These are phyloP conservation scores for Citrus cavaleriei DNA, from an alignment of 345 rosid species.

Conservation along the genomic window DNA sequence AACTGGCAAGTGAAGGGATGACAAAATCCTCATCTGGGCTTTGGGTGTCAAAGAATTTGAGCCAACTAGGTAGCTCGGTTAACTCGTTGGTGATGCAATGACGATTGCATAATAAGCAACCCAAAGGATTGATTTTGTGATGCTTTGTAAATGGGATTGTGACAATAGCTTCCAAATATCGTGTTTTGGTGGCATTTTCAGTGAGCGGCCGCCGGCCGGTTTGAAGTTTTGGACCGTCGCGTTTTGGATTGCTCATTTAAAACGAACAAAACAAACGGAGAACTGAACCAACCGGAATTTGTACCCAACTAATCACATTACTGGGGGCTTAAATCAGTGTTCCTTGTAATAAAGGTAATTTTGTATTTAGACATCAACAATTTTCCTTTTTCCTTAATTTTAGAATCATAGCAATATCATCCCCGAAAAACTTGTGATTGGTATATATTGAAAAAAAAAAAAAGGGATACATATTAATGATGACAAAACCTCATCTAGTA, in stretches of 20 bases:
- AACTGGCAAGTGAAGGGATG: slow-evolving; percentile 65
- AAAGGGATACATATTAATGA: too few species aligned
- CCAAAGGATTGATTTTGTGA: slow-evolving; percentile 7
- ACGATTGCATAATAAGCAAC: slow-evolving; percentile 17
- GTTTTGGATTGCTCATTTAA: neutral
- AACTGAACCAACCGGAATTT: neutral
- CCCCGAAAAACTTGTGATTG: too few species aligned
- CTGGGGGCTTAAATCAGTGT: too few species aligned
- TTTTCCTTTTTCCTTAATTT: too few species aligned
- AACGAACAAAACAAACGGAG: neutral
- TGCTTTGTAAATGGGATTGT: slow-evolving; percentile 5
- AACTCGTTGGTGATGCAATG: slow-evolving; percentile 41
- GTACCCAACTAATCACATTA: neutral
- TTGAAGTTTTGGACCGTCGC: neutral
- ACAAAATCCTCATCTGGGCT: slow-evolving; percentile 56
- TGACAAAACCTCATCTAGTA: too few species aligned
- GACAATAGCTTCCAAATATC: neutral
- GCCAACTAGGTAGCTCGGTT: slow-evolving; percentile 70
- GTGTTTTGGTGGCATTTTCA: slow-evolving; percentile 20
- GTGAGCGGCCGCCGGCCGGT: neutral
- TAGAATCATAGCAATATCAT: too few species aligned
- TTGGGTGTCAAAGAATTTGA: slow-evolving; percentile 30
- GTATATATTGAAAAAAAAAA: too few species aligned
- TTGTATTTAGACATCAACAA: too few species aligned
- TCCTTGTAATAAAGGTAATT: too few species aligned